Evolutionary conservation across 352 stramenopile species (phyloP).

Genomic region (Thalassiosira hispida): DNA sequence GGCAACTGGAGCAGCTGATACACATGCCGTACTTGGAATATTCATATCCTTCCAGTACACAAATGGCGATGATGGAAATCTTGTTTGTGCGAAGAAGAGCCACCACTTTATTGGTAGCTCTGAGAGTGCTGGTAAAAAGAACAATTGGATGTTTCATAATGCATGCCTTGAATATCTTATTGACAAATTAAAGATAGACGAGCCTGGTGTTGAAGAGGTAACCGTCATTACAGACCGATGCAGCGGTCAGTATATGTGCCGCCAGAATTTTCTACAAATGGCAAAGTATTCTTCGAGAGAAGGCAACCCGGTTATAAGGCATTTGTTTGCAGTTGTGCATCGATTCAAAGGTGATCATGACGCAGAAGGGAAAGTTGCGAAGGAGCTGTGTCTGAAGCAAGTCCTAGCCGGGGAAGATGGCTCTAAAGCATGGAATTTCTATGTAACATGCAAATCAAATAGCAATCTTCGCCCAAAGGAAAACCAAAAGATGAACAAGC

Average conservation of each 20-base stretch:
- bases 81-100: too few species aligned
- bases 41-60: too few species aligned
- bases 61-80: too few species aligned
- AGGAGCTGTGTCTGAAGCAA: constrained; percentile 1
- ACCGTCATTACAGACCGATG: constrained; percentile 4
- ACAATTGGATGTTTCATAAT: too few species aligned
- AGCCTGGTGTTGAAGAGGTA: not conserved
- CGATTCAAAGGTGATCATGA: constrained; percentile 12
- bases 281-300: constrained; percentile 10
- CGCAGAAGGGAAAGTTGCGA: constrained; percentile 12
- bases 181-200: too few species aligned
- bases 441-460: not conserved
- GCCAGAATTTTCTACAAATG: constrained; percentile 16
- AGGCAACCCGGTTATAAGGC: not conserved
- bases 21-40: too few species aligned
- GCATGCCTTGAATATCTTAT: too few species aligned
- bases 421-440: constrained; percentile 4
- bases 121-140: too few species aligned
- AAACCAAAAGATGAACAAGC: not conserved
- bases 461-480: not conserved
- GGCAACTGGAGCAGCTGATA: too few species aligned
- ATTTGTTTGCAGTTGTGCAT: constrained; percentile 1
- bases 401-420: not conserved
- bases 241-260: constrained; percentile 9
- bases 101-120: too few species aligned